Conservation (phyloP, 1,284 basidiomycete species). For the Leccinum laetum region DNA sequence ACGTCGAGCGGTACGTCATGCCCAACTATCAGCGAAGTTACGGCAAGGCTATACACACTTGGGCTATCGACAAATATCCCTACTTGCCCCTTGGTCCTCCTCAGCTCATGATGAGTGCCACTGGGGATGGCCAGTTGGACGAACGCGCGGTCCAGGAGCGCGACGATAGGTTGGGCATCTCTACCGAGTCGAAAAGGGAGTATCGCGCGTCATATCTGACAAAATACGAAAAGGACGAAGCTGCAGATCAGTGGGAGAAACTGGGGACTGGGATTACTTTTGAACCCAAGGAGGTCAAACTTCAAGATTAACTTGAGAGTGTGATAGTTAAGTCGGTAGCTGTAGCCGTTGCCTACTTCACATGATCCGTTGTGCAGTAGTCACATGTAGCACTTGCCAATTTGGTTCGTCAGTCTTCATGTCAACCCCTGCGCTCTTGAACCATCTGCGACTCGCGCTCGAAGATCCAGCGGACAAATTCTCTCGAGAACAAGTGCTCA, state of each 20-base stretch:
- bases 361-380: not conserved
- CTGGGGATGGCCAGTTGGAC: constrained; percentile 37
- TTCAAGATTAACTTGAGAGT: constrained; percentile 1
- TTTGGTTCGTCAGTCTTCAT: constrained; percentile 24
- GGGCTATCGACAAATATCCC: constrained; percentile 43
- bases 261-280: constrained; percentile 17
- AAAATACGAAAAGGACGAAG: constrained; percentile 36
- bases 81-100: constrained; percentile 50
- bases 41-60: constrained; percentile 53
- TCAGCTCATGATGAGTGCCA: constrained; percentile 47
- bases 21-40: constrained; percentile 49
- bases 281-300: constrained; percentile 14
- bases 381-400: constrained; percentile 8
- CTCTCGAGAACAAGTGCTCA: constrained; percentile 45
- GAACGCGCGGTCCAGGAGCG: constrained; percentile 9
- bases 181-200: constrained; percentile 9
- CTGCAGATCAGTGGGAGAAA: constrained; percentile 40
- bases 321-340: constrained; percentile 1
- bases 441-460: constrained; percentile 55
- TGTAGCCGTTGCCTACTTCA: constrained; percentile 1
- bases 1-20: constrained; percentile 46
- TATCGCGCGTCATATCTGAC: constrained; percentile 39
- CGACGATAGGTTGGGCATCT: not conserved
- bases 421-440: constrained; percentile 43
- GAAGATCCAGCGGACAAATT: constrained; percentile 42